phyloP scores from a whole-genome alignment of 495 filamentous ascomycete genomes.

The Penicillium dipodomyicola region DNA sequence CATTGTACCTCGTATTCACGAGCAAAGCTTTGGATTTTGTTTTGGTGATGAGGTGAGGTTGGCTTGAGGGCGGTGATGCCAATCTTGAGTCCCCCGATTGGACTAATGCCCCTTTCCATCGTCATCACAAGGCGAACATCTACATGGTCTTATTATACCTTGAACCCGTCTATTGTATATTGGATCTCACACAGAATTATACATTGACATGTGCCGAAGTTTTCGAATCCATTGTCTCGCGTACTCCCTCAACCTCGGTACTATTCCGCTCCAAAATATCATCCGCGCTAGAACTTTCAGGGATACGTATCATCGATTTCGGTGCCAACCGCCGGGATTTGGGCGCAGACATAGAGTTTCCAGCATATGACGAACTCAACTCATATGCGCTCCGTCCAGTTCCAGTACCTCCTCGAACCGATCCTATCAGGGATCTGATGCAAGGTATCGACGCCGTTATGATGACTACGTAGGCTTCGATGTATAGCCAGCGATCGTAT shows the following conservation, averaged over 20 bases:
- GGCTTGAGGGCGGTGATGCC: not conserved
- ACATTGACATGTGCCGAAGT: not conserved
- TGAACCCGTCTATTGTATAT: not conserved
- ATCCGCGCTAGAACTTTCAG: constrained; percentile 17
- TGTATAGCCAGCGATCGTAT: constrained; percentile 32
- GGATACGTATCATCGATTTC: constrained; percentile 14
- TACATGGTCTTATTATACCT: not conserved
- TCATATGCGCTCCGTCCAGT: constrained; percentile 19
- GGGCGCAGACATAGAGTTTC: constrained; percentile 3
- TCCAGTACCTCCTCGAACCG: constrained; percentile 7
- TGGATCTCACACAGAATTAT: not conserved
- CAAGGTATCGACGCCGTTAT: constrained; percentile 34
- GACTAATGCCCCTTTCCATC: not conserved
- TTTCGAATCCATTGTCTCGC: not conserved
- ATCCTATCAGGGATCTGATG: constrained; percentile 25
- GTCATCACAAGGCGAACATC: too few relatives aligned
- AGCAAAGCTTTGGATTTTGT: not conserved
- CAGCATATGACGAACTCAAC: constrained; percentile 15
- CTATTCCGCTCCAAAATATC: constrained; percentile 1
- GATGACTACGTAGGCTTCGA: constrained; percentile 34
- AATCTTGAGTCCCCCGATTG: not conserved
- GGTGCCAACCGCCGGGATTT: constrained; percentile 8
- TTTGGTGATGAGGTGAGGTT: not conserved
- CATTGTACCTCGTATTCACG: not conserved
- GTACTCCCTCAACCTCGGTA: not conserved